Evolutionary conservation across 352 stramenopile genomes (phyloP).

Genomic region (Phytophthora capsici): DNA sequence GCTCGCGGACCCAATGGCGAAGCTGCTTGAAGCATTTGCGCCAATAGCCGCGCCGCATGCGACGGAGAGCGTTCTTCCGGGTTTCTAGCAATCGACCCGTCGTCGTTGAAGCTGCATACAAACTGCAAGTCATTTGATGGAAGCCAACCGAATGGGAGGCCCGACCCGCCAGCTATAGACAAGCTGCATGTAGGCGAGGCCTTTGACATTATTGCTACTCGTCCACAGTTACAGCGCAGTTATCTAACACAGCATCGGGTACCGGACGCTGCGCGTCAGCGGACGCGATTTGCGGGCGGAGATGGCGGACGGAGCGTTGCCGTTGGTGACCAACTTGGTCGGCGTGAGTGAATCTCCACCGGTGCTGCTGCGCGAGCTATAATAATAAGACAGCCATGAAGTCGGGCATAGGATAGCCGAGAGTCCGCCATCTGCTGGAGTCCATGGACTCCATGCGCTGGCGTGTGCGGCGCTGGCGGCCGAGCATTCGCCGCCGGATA

Average conservation of each 20-base stretch:
- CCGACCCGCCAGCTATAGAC: slow-evolving; percentile 21
- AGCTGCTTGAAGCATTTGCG: slow-evolving; percentile 23
- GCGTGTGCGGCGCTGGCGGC: slow-evolving; percentile 24
- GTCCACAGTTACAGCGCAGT: slow-evolving; percentile 20
- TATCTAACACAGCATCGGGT: slow-evolving; percentile 5
- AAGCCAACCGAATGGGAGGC: slow-evolving; percentile 7
- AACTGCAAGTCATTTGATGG: slow-evolving; percentile 22
- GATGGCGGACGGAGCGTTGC: background rate
- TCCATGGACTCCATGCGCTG: slow-evolving; percentile 14
- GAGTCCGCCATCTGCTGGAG: slow-evolving; percentile 15
- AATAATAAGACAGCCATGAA: slow-evolving; percentile 12
- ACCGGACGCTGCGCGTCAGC: background rate
- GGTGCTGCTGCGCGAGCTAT: background rate
- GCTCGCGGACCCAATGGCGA: slow-evolving; percentile 19
- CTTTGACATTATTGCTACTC: background rate
- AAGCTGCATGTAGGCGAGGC: background rate
- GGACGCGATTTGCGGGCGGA: background rate
- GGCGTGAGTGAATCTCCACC: slow-evolving; percentile 8
- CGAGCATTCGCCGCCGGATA: slow-evolving; percentile 29
- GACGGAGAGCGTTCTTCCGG: slow-evolving; percentile 34
- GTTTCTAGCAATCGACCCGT: slow-evolving; percentile 22
- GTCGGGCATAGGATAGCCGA: slow-evolving; percentile 18
- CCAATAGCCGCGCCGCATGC: slow-evolving; percentile 34
- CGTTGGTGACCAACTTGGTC: no score
- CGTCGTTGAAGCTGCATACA: slow-evolving; percentile 31